Evolutionary conservation across 2,329 filamentous ascomycete genomes (phyloP).

Genomic region (Fusarium camptoceras): DNA sequence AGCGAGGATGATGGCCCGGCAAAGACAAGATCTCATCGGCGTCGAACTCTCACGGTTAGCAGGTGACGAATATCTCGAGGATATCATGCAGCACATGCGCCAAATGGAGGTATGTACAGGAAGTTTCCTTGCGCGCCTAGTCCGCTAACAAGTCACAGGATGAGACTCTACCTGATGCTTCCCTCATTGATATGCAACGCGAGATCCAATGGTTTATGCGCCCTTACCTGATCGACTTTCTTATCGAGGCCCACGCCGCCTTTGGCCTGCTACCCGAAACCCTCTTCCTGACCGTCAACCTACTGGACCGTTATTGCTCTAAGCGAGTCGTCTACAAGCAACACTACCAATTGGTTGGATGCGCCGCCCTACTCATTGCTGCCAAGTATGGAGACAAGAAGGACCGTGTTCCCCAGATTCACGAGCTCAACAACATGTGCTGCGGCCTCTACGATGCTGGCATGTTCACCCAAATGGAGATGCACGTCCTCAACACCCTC

Average conservation of each 20-base stretch:
- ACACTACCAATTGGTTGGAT: slow-evolving; percentile 97
- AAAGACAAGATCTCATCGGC: slow-evolving; percentile 88
- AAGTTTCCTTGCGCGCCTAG: neutral
- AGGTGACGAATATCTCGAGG: slow-evolving; percentile 91
- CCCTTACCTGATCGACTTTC: slow-evolving; percentile 96
- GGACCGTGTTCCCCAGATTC: slow-evolving; percentile 96
- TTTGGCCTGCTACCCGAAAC: slow-evolving; percentile 96
- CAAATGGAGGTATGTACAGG: slow-evolving; percentile 81
- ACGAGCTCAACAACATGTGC: slow-evolving; percentile 99
- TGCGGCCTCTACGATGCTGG: slow-evolving; percentile 97
- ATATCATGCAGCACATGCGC: slow-evolving; percentile 93
- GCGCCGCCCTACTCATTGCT: slow-evolving; percentile 93
- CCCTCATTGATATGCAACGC: slow-evolving; percentile 97
- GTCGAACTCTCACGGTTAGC: slow-evolving; percentile 88
- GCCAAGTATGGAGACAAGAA: slow-evolving; percentile 99
- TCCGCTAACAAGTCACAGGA: slow-evolving; percentile 59
- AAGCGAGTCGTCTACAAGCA: slow-evolving; percentile 98
- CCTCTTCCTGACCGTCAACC: slow-evolving; percentile 94
- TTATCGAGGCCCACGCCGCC: slow-evolving; percentile 95
- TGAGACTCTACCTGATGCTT: slow-evolving; percentile 93
- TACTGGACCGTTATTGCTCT: slow-evolving; percentile 97
- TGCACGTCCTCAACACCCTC: slow-evolving; percentile 97
- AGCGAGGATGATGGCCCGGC: slow-evolving; percentile 80
- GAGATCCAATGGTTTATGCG: slow-evolving; percentile 99
- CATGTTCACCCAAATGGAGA: slow-evolving; percentile 99